phyloP scores from a whole-genome alignment of 768 basidiomycete genomes.

The Lactarius sanguifluus region DNA sequence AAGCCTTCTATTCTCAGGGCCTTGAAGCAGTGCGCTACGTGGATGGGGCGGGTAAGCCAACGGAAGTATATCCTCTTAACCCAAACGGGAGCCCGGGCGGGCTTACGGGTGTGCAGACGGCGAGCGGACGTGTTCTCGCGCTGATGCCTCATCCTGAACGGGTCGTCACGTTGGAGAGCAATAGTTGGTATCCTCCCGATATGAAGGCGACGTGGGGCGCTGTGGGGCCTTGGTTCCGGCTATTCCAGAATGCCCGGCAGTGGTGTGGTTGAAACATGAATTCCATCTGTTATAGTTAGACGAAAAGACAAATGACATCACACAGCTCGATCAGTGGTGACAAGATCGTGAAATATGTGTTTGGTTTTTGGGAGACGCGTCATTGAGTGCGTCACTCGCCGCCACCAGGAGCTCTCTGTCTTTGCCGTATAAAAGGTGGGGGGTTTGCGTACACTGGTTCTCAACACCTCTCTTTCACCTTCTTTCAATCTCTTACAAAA shows the following conservation, averaged over 20 bases:
- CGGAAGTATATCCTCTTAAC: conserved; percentile 76
- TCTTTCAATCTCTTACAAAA: not conserved
- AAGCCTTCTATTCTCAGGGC: conserved; percentile 44
- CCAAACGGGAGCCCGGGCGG: conserved; percentile 86
- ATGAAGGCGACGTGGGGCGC: conserved; percentile 64
- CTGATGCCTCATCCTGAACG: conserved; percentile 99
- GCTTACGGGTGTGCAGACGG: conserved; percentile 85
- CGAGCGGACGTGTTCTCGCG: conserved; percentile 86
- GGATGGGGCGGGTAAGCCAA: conserved; percentile 62
- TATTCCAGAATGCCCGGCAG: conserved; percentile 88
- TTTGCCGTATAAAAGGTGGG: conserved; percentile 5
- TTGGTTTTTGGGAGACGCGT: conserved; percentile 8
- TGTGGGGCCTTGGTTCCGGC: conserved; percentile 88
- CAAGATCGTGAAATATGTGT: not conserved
- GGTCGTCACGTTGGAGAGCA: conserved; percentile 73
- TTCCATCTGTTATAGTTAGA: not conserved
- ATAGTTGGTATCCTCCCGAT: conserved; percentile 84
- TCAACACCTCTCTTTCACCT: not conserved
- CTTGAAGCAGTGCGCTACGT: conserved; percentile 84
- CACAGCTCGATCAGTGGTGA: not conserved
- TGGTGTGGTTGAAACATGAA: conserved; percentile 45
- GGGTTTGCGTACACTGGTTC: too few relatives aligned
- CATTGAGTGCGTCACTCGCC: conserved; percentile 20
- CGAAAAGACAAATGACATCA: conserved; percentile 17
- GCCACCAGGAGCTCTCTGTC: not conserved